Conservation (phyloP, 805 yeast species). For the Middelhovenomyces tepae region DNA sequence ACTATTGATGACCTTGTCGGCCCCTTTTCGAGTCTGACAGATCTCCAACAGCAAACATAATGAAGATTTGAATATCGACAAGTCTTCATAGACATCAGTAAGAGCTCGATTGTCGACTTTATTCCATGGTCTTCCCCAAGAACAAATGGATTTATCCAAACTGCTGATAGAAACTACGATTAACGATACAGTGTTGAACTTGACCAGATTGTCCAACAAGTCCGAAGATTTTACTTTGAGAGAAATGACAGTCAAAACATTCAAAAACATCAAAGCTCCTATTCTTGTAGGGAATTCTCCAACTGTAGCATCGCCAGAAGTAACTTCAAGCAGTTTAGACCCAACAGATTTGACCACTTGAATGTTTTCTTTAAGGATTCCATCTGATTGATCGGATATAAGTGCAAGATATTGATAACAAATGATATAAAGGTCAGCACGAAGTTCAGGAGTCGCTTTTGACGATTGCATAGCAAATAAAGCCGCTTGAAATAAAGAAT, state of each 20-base stretch:
- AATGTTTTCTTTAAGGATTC: slow-evolving; percentile 31
- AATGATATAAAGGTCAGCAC: slow-evolving; percentile 74
- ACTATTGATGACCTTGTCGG: slow-evolving; percentile 64
- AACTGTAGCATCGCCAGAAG: slow-evolving; percentile 69
- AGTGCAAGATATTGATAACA: slow-evolving; percentile 56
- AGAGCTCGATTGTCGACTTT: slow-evolving; percentile 19
- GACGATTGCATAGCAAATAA: slow-evolving; percentile 66
- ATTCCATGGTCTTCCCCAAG: slow-evolving; percentile 24
- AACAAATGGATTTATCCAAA: slow-evolving; percentile 50
- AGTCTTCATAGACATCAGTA: slow-evolving; percentile 40
- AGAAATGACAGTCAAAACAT: slow-evolving; percentile 51
- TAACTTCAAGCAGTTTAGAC: slow-evolving; percentile 53
- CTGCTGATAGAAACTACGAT: slow-evolving; percentile 60
- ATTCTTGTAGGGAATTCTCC: slow-evolving; percentile 73
- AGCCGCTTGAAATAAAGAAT: slow-evolving; percentile 51
- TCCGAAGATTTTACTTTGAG: slow-evolving; percentile 43
- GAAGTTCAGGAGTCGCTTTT: slow-evolving; percentile 51
- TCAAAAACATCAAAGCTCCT: slow-evolving; percentile 67
- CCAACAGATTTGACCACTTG: slow-evolving; percentile 47
- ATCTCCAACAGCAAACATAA: slow-evolving; percentile 62
- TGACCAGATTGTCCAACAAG: slow-evolving; percentile 51
- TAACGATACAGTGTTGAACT: slow-evolving; percentile 55
- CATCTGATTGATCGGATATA: too few relatives aligned
- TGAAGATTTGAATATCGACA: slow-evolving; percentile 68
- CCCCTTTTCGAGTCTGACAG: slow-evolving; percentile 70